Evolutionary conservation across 2,329 filamentous ascomycete genomes (phyloP).

Genomic region (Plectosphaerella cucumerina): DNA sequence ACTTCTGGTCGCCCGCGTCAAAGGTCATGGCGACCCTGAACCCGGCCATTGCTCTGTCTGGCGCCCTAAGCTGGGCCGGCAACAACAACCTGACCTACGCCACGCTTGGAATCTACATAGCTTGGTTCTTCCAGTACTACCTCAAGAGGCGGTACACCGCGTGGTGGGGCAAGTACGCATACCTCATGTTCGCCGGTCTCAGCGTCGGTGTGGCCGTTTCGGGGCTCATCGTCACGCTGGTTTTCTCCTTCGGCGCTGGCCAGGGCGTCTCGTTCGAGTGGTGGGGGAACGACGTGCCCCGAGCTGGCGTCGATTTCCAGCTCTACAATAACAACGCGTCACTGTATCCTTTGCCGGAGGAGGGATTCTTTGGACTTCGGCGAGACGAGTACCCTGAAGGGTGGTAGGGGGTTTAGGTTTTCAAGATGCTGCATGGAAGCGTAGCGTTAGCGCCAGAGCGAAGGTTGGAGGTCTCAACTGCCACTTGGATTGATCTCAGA

Average conservation of each 20-base stretch:
- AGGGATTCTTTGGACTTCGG: constrained; percentile 11
- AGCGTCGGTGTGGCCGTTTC: constrained; percentile 36
- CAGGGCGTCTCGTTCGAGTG: constrained; percentile 29
- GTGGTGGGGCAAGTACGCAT: constrained; percentile 45
- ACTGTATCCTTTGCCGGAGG: constrained; percentile 7
- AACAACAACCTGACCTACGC: constrained; percentile 39
- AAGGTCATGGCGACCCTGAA: constrained; percentile 34
- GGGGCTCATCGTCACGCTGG: constrained; percentile 34
- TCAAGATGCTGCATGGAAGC: too few relatives aligned
- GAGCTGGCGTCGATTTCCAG: constrained; percentile 14
- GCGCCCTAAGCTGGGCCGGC: constrained; percentile 38
- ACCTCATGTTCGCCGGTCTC: constrained; percentile 36
- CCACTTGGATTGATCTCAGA: too few relatives aligned
- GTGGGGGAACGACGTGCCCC: constrained; percentile 36
- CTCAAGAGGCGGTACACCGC: constrained; percentile 31
- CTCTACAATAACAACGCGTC: constrained; percentile 14
- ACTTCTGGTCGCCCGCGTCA: constrained; percentile 30
- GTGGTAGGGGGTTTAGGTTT: constrained; percentile 5
- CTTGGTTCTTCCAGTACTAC: constrained; percentile 39
- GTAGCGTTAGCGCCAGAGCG: too few relatives aligned
- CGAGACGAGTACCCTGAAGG: constrained; percentile 10
- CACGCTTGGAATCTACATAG: constrained; percentile 35
- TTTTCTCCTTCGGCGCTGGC: constrained; percentile 15
- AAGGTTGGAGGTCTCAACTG: too few relatives aligned
- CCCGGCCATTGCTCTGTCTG: constrained; percentile 34